Evolutionary conservation across 192 early-diverging fungal species (phyloP).

Genomic region (Coemansia sp.): DNA sequence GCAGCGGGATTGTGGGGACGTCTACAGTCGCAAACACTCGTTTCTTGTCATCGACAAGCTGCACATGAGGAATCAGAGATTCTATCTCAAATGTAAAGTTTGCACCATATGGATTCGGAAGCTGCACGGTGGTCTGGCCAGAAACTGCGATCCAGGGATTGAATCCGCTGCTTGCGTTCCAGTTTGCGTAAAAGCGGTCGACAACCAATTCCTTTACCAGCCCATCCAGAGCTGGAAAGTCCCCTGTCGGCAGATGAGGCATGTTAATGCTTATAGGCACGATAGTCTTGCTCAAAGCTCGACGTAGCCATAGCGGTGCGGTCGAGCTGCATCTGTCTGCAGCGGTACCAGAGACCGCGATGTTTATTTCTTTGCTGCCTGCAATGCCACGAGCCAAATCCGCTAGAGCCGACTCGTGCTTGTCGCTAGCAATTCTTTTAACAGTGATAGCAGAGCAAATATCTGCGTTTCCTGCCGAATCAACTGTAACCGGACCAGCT

Average conservation of each 20-base stretch:
- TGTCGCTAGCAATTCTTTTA: conserved; percentile 9
- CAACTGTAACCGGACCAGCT: conserved; percentile 19
- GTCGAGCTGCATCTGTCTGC: conserved; percentile 7
- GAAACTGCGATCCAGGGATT: conserved; percentile 32
- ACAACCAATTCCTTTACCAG: conserved; percentile 23
- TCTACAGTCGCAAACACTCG: conserved; percentile 28
- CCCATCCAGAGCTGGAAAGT: conserved; percentile 10
- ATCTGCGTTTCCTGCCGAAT: neutral
- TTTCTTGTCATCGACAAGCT: conserved; percentile 24
- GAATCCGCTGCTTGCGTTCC: conserved; percentile 38
- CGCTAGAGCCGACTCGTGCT: conserved; percentile 33
- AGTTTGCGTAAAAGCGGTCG: conserved; percentile 35
- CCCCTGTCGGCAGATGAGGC: neutral
- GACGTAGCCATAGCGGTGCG: conserved; percentile 34
- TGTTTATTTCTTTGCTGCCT: conserved; percentile 10
- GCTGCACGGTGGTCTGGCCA: conserved; percentile 17
- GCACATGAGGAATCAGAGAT: conserved; percentile 30
- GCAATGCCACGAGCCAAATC: conserved; percentile 9
- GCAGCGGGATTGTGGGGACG: conserved; percentile 10
- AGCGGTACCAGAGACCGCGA: conserved; percentile 20
- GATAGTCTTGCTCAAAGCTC: conserved; percentile 11
- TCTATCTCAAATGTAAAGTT: conserved; percentile 26
- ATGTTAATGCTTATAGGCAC: conserved; percentile 12
- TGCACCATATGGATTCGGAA: conserved; percentile 29
- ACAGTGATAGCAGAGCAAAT: conserved; percentile 17